Evolutionary conservation across 179 eudicot species (phyloP).

Genomic region (Spinacia oleracea): DNA sequence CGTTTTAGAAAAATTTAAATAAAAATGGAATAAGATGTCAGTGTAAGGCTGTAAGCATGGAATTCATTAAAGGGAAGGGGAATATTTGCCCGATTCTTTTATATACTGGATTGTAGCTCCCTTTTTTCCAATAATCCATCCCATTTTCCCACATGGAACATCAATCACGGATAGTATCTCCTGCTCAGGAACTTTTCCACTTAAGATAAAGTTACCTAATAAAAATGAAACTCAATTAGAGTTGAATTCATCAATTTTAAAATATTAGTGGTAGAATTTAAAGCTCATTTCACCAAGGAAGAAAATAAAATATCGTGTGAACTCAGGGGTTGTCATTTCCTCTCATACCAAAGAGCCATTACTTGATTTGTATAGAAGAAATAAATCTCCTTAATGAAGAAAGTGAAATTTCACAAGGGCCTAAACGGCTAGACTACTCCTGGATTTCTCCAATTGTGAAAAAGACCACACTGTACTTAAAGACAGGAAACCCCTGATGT

Average conservation of each 20-base stretch:
- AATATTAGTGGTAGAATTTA: not conserved
- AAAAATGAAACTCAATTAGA: not conserved
- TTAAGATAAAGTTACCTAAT: constrained; percentile 16
- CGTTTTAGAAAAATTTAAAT: not conserved
- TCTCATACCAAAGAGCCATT: not conserved
- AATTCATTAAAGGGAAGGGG: constrained; percentile 4
- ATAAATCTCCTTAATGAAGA: not conserved
- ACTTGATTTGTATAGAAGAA: not conserved
- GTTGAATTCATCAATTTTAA: not conserved
- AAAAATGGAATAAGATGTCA: not conserved
- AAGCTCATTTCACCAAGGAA: not conserved
- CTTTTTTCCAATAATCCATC: constrained; percentile 34
- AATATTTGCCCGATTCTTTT: constrained; percentile 34
- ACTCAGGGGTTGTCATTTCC: not conserved
- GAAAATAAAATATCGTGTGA: not conserved
- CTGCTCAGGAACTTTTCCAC: constrained; percentile 28
- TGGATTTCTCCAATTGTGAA: not conserved
- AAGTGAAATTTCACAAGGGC: not conserved
- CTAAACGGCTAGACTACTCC: not conserved
- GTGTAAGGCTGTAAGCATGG: not conserved
- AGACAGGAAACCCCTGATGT: not conserved
- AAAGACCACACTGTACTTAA: not conserved
- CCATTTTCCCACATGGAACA: constrained; percentile 34
- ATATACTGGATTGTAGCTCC: constrained; percentile 31
- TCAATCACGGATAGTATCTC: constrained; percentile 29